Conservation (phyloP, 2,329 filamentous ascomycete genomes). For the Pestalotiopsis sp. region DNA sequence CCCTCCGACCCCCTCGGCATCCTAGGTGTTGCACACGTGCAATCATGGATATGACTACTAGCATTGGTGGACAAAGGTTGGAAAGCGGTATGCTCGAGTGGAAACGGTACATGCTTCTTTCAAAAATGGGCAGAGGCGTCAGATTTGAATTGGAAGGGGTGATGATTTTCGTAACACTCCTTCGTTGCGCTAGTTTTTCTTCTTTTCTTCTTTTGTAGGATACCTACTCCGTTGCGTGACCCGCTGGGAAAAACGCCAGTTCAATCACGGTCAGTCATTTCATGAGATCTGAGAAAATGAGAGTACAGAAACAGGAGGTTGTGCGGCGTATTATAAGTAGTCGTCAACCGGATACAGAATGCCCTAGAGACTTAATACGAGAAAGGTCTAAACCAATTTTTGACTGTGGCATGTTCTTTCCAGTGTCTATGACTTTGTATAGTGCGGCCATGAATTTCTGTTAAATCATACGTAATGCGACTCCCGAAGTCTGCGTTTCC, state of each 20-base stretch:
- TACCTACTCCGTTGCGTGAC: conserved; percentile 13
- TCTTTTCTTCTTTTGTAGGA: conserved; percentile 17
- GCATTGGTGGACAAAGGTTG: not conserved
- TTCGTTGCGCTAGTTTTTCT: conserved; percentile 6
- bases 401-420: not conserved
- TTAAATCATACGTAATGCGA: no score
- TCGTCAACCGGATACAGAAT: not conserved
- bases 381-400: not conserved
- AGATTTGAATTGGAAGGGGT: not conserved
- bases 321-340: not conserved
- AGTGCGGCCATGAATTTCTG: no score
- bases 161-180: not conserved
- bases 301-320: not conserved
- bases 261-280: conserved; percentile 5
- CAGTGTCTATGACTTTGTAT: not conserved
- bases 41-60: not conserved
- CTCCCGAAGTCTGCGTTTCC: not conserved
- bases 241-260: not conserved
- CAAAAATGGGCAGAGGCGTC: not conserved
- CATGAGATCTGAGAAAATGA: conserved; percentile 9
- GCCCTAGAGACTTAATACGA: not conserved
- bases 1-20: conserved; percentile 18
- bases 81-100: not conserved
- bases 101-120: not conserved
- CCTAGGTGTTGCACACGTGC: not conserved